Percentiles rank a stretch among this genome's conserved stretches.
phyloP scores from a whole-genome alignment of 495 filamentous ascomycete species.

The Talaromyces nanjingensis region DNA sequence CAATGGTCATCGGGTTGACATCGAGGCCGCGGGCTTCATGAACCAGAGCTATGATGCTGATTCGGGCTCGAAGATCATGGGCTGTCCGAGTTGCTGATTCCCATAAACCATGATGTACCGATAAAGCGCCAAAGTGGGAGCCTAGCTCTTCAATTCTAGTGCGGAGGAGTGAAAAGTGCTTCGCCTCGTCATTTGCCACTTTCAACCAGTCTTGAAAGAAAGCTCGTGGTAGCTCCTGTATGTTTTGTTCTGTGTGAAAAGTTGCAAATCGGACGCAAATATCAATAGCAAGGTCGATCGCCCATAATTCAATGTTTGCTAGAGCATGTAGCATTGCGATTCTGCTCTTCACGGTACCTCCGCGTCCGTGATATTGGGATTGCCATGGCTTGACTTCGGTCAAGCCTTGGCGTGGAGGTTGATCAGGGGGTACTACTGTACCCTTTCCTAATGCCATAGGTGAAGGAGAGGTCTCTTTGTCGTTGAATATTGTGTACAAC shows the following conservation, averaged over 20 bases:
- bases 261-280: conserved; percentile 46
- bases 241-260: conserved; percentile 30
- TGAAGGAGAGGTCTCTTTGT: conserved; percentile 28
- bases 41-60: conserved; percentile 46
- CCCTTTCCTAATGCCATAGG: conserved; percentile 42
- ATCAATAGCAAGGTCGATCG: conserved; percentile 49
- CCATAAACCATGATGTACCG: conserved; percentile 47
- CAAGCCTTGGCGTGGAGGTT: conserved; percentile 40
- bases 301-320: conserved; percentile 49
- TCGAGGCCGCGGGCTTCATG: conserved; percentile 48
- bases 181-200: conserved; percentile 47
- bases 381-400: conserved; percentile 31
- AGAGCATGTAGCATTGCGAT: conserved; percentile 46
- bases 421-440: conserved; percentile 29
- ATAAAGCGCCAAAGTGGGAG: conserved; percentile 41
- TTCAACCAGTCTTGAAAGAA: conserved; percentile 51
- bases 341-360: conserved; percentile 41
- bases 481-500: conserved; percentile 37
- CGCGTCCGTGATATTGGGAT: conserved; percentile 37
- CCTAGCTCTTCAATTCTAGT: conserved; percentile 44
- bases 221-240: conserved; percentile 34
- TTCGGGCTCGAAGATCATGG: conserved; percentile 42
- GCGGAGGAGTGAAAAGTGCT: conserved; percentile 46
- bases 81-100: conserved; percentile 39
- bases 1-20: conserved; percentile 47